These are phyloP conservation scores for Myotisia sp. DNA, from an alignment of 2,329 filamentous ascomycete genomes.

Conservation along the genomic window DNA sequence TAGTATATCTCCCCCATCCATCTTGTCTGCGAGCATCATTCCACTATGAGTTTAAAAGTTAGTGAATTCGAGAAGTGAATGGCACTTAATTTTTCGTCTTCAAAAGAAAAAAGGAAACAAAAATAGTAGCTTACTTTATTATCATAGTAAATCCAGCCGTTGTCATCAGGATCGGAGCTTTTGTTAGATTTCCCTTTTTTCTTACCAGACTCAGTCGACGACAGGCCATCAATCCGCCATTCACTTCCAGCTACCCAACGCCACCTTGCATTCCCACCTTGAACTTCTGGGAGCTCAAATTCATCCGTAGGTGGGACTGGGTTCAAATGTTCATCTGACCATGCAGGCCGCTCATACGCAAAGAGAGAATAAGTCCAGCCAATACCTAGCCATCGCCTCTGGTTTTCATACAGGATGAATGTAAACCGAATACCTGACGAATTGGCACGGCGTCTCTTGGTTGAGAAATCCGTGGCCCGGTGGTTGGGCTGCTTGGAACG, in stretches of 20 bases:
- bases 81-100: neutral
- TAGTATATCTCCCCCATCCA: conserved; percentile 87
- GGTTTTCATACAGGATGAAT: conserved; percentile 92
- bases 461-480: conserved; percentile 33
- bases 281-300: conserved; percentile 54
- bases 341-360: conserved; percentile 74
- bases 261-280: conserved; percentile 50
- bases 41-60: conserved; percentile 47
- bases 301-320: conserved; percentile 58
- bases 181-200: conserved; percentile 36
- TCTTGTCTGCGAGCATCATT: conserved; percentile 71
- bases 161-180: conserved; percentile 41
- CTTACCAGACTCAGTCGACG: conserved; percentile 21
- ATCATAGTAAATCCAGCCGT: conserved; percentile 95
- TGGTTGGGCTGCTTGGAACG: conserved; percentile 30
- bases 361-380: conserved; percentile 91
- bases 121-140: conserved; percentile 55
- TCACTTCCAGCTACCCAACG: conserved; percentile 73
- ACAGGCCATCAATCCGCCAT: conserved; percentile 69
- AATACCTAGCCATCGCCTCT: conserved; percentile 83
- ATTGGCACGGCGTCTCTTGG: conserved; percentile 26
- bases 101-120: neutral
- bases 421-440: conserved; percentile 85
- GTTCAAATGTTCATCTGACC: conserved; percentile 94
- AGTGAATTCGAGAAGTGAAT: conserved; percentile 7